Base-by-base conservation (phyloP, 2,329 filamentous ascomycete species). In the Colletotrichum brevisporum region DNA sequence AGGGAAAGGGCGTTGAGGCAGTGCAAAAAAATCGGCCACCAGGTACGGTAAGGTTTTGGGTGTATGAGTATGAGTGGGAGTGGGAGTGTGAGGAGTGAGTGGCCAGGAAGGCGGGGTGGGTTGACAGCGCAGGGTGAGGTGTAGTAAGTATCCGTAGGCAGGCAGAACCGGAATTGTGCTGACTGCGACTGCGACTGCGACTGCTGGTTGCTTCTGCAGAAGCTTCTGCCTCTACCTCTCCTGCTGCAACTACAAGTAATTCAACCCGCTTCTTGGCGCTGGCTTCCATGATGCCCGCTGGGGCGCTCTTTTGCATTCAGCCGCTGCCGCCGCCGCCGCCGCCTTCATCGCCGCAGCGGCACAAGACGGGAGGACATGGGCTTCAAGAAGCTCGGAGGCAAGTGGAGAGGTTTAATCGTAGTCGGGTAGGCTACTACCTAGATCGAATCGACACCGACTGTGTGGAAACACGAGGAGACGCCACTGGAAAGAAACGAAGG, bases 51-150 rank as follows among this genome's bases (percentile, higher is more conserved):
- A 69, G 66, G 67, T 70, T 70, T 70, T 56, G 57, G 55, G 67
- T 70, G 63, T 67, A 52, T 48, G 61, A 63, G 63, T 67, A 52
- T 48, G 61, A 63, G 57, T 56, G 59, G 64, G 59, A 63, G 65
- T 63, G 59, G 64, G 52, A 67, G 64, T 70, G 67, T 51, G 56
- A 67, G 67, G 67, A 62, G 67, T 57, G 67, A 70, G 63, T 68
- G 65, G 68, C 24, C 41, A 36, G n/a, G 47, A 50, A 50, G 47
- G 47, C 47, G 47, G 47, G 47, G 47, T 50, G 47, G 21, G 18
- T 24, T 50, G 31, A 36, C 31, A 36, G 10, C 21, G 31, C 31
- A 36, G 31, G 31, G 47, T 21, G 47, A 21, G 47, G 18, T 50
- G n/a, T 5, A 9, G 53, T 58, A 43, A 16, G 54, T 18, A 67